Conservation (phyloP, 2,329 filamentous ascomycete genomes). For the Botrytis fabae region DNA sequence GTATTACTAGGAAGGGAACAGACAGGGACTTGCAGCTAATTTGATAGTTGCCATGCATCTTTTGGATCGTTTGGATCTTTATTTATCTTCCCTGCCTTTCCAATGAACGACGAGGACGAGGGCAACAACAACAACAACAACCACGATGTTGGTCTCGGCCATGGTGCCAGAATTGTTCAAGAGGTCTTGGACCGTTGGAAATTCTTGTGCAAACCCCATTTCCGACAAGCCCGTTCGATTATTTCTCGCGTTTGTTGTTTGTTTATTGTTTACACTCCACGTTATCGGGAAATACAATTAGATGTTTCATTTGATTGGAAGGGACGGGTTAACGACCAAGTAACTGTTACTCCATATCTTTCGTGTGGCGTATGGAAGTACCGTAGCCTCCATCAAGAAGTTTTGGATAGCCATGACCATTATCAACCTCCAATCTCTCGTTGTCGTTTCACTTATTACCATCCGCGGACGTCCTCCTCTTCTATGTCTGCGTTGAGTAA, state of each 20-base stretch:
- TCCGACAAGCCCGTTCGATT: not conserved
- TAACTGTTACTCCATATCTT: conserved; percentile 2
- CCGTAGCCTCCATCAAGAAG: not conserved
- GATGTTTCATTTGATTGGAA: not conserved
- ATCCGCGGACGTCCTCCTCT: not conserved
- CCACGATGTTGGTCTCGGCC: not conserved
- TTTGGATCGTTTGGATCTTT: not conserved
- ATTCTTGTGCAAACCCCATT: not conserved
- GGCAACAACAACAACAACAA: not conserved
- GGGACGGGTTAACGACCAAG: not conserved
- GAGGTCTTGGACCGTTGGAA: not conserved
- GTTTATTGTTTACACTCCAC: conserved; percentile 1
- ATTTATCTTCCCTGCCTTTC: conserved; percentile 4
- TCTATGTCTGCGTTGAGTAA: not conserved
- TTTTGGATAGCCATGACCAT: not conserved
- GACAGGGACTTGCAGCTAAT: not conserved
- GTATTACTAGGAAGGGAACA: not conserved
- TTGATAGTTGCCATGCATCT: not conserved
- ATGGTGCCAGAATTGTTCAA: not conserved
- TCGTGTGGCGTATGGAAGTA: not conserved
- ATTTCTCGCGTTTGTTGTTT: not conserved
- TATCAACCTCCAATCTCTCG: not conserved
- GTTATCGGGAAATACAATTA: not conserved
- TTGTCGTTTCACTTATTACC: not conserved
- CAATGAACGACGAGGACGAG: not conserved